A percentile compares a stretch with the other conserved stretches of the same genome.
Evolutionary conservation across 208 protist species (phyloP).

Genomic region (Trypanosoma boissoni): DNA sequence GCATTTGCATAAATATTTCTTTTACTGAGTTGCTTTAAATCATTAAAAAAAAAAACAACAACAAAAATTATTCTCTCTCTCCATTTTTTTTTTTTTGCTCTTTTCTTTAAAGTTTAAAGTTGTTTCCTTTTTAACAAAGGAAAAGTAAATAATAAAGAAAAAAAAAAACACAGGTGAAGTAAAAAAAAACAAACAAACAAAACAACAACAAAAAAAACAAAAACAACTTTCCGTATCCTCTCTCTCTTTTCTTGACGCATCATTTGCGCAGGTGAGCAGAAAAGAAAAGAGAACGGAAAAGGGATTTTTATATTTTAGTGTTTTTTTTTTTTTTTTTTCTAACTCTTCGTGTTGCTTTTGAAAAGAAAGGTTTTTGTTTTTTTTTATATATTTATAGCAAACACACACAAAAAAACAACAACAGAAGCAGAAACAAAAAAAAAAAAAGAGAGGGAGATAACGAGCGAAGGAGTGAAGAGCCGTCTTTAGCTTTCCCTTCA

Average conservation of each 20-base stretch:
- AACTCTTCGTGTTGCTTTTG: no score
- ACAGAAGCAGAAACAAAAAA: conserved; percentile 3
- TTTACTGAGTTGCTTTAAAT: not conserved
- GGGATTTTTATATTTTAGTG: no score
- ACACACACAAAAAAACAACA: conserved; percentile 5
- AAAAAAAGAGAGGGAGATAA: not conserved
- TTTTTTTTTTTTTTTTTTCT: no score
- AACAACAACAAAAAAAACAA: conserved; percentile 15
- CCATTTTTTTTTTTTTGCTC: not conserved
- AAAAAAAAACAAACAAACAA: conserved; percentile 9
- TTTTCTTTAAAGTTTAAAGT: not conserved
- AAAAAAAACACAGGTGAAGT: conserved; percentile 8
- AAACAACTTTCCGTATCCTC: not conserved
- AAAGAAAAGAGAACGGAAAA: no score
- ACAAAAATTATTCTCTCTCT: not conserved
- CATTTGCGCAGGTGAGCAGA: not conserved
- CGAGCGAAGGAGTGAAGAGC: not conserved
- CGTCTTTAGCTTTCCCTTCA: not conserved
- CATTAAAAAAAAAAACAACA: conserved; percentile 4
- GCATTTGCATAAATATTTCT: not conserved
- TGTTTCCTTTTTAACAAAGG: conserved; percentile 5
- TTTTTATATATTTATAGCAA: not conserved
- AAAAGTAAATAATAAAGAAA: conserved; percentile 14
- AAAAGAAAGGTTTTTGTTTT: no score
- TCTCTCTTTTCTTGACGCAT: conserved; percentile 3